phyloP scores from a whole-genome alignment of 1,284 basidiomycete species.

The Ceratobasidium sp. region DNA sequence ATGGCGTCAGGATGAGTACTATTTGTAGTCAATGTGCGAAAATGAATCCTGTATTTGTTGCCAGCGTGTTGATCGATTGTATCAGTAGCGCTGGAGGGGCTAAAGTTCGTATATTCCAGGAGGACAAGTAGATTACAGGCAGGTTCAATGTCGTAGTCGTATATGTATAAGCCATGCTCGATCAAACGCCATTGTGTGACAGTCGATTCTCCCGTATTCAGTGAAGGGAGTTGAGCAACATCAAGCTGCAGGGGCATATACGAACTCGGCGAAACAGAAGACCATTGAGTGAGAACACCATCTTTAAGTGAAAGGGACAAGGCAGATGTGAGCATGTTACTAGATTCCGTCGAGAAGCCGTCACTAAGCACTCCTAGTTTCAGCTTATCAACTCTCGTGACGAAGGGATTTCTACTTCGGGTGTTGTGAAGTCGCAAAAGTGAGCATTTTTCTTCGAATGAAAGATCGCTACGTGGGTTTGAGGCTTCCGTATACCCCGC shows the following conservation, averaged over 20 bases:
- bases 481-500: conserved; percentile 17
- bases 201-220: conserved; percentile 7
- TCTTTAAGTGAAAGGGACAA: conserved; percentile 9
- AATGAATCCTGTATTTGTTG: conserved; percentile 13
- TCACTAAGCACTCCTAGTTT: conserved; percentile 1
- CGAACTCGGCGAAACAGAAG: not conserved
- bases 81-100: not conserved
- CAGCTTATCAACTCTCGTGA: not conserved
- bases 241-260: conserved; percentile 29
- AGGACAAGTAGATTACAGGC: conserved; percentile 36
- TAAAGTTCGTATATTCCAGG: not conserved
- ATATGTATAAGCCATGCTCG: conserved; percentile 6
- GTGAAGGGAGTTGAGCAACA: conserved; percentile 26
- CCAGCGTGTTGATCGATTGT: not conserved
- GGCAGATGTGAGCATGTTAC: not conserved
- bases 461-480: conserved; percentile 2
- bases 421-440: conserved; percentile 4
- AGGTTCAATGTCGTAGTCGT: conserved; percentile 20
- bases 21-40: conserved; percentile 24
- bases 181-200: conserved; percentile 26
- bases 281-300: conserved; percentile 9
- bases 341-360: conserved; percentile 2
- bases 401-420: not conserved
- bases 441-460: conserved; percentile 12
- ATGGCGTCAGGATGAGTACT: not conserved